Evolutionary conservation across 495 filamentous ascomycete species (phyloP).

Genomic region (Tuber aestivum): DNA sequence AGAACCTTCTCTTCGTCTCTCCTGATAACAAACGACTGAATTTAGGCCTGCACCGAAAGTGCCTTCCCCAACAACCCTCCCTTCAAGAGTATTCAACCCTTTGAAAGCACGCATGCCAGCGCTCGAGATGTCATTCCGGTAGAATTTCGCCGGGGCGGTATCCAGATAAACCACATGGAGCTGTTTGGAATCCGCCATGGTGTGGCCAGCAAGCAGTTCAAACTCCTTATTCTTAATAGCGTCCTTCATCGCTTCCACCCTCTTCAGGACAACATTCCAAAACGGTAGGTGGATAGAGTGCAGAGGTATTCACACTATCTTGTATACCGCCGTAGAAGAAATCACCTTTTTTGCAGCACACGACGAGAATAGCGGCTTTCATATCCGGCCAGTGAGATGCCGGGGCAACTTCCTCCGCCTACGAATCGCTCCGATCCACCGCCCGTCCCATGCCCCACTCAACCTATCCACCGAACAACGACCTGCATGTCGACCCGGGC

Average conservation of each 20-base stretch:
- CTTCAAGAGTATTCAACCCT: slow-evolving; percentile 69
- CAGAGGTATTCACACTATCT: slow-evolving; percentile 80
- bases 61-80: slow-evolving; percentile 75
- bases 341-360: slow-evolving; percentile 95
- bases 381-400: slow-evolving; percentile 89
- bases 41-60: slow-evolving; percentile 98
- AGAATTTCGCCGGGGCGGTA: slow-evolving; percentile 94
- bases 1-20: slow-evolving; percentile 64
- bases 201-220: slow-evolving; percentile 74
- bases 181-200: slow-evolving; percentile 91
- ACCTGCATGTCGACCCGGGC: slow-evolving; percentile 86
- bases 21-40: slow-evolving; percentile 86
- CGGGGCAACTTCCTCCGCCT: slow-evolving; percentile 78
- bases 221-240: slow-evolving; percentile 76
- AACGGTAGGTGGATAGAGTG: slow-evolving; percentile 71
- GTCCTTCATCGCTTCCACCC: slow-evolving; percentile 78
- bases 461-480: slow-evolving; percentile 89
- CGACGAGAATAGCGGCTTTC: slow-evolving; percentile 84
- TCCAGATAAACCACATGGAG: slow-evolving; percentile 95
- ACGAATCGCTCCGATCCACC: slow-evolving; percentile 72
- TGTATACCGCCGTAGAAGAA: slow-evolving; percentile 91
- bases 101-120: slow-evolving; percentile 84
- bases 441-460: slow-evolving; percentile 75
- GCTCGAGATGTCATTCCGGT: slow-evolving; percentile 86
- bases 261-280: slow-evolving; percentile 64